phyloP scores from a whole-genome alignment of 805 yeast species.

The Wickerhamiella kurtzmanii region DNA sequence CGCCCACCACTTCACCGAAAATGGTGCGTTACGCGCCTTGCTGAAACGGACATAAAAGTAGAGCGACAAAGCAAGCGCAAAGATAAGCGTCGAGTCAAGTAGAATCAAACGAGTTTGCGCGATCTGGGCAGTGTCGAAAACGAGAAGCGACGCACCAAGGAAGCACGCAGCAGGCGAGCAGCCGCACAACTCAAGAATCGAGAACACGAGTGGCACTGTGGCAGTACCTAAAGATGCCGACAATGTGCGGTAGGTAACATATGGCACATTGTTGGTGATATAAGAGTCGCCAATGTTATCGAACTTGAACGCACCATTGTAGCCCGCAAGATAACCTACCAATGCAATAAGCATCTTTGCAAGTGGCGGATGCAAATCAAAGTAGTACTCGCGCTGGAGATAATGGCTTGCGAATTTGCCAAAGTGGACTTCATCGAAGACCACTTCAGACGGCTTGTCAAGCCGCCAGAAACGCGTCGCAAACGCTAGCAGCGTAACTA shows the following conservation, averaged over 20 bases:
- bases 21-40: conserved; percentile 45
- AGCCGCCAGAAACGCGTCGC: conserved; percentile 61
- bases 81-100: conserved; percentile 79
- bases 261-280: conserved; percentile 66
- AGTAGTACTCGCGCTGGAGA: conserved; percentile 76
- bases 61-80: conserved; percentile 77
- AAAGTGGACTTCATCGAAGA: conserved; percentile 87
- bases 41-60: conserved; percentile 62
- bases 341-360: conserved; percentile 88
- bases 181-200: conserved; percentile 64
- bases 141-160: conserved; percentile 48
- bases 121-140: conserved; percentile 69
- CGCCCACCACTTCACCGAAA: conserved; percentile 79
- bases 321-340: conserved; percentile 75
- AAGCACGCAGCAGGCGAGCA: conserved; percentile 62
- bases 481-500: conserved; percentile 44
- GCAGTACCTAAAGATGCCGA: conserved; percentile 73
- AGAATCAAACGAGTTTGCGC: conserved; percentile 81
- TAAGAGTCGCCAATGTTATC: conserved; percentile 59
- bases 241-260: conserved; percentile 67
- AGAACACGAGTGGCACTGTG: conserved; percentile 79
- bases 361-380: conserved; percentile 95
- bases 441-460: conserved; percentile 79
- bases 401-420: conserved; percentile 94
- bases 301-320: conserved; percentile 79